Conservation (phyloP, 805 yeast species). For the Kuraishia capsulata region DNA sequence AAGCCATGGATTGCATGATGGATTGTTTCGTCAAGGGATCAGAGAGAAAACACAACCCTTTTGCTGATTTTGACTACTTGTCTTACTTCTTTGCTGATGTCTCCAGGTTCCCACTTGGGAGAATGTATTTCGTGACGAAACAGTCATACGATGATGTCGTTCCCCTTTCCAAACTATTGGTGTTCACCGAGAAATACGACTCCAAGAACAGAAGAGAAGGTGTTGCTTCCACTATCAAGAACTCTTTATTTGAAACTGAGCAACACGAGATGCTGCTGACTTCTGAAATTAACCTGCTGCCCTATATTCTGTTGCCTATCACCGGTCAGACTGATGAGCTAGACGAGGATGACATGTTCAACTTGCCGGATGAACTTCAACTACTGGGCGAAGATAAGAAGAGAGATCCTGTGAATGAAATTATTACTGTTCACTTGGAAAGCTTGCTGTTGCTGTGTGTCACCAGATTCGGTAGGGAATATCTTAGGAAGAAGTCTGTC, state of each 20-base stretch:
- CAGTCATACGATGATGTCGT: constrained; percentile 70
- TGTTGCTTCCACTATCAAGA: constrained; percentile 86
- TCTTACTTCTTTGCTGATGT: constrained; percentile 86
- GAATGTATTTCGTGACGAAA: constrained; percentile 64
- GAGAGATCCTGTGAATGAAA: constrained; percentile 63
- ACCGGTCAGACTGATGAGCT: constrained; percentile 62
- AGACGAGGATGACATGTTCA: constrained; percentile 76
- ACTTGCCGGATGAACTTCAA: constrained; percentile 84
- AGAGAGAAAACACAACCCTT: constrained; percentile 60
- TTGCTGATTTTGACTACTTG: constrained; percentile 73
- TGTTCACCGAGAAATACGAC: constrained; percentile 75
- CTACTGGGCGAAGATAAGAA: constrained; percentile 64
- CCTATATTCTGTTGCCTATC: constrained; percentile 74
- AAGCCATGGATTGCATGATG: constrained; percentile 70
- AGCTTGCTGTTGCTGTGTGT: constrained; percentile 73
- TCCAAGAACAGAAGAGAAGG: constrained; percentile 81
- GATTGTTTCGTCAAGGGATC: constrained; percentile 84
- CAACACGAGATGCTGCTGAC: constrained; percentile 51
- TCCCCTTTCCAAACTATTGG: constrained; percentile 74
- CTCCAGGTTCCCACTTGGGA: constrained; percentile 66
- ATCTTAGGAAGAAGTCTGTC: constrained; percentile 70
- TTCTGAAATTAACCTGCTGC: constrained; percentile 67
- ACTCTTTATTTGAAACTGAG: constrained; percentile 73
- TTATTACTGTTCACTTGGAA: constrained; percentile 69
- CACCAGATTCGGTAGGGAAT: constrained; percentile 63